Evolutionary conservation across 2,329 filamentous ascomycete genomes (phyloP).

Genomic region (Fusarium nanum): DNA sequence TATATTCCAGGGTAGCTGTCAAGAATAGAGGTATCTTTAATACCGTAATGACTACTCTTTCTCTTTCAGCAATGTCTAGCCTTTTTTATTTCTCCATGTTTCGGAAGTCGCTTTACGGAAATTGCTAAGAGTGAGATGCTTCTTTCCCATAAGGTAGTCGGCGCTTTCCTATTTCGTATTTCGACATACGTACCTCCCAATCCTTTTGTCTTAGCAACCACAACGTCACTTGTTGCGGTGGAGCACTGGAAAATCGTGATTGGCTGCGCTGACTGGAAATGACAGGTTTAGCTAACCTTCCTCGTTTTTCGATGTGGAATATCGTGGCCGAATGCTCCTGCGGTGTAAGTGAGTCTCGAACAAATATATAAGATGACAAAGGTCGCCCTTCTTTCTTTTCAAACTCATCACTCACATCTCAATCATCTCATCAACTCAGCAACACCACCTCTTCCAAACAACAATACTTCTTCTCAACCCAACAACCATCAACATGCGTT

Average conservation of each 20-base stretch:
- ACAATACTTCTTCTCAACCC: background rate
- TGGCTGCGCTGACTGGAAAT: background rate
- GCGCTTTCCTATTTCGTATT: background rate
- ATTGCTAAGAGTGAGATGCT: background rate
- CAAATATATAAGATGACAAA: background rate
- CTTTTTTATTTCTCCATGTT: background rate
- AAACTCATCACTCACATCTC: background rate
- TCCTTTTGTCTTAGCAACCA: background rate
- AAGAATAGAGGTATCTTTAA: too few species aligned
- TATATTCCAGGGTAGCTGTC: background rate
- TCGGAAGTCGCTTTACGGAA: background rate
- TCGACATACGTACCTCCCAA: too few species aligned
- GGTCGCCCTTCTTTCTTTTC: background rate
- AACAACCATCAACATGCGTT: conserved; percentile 13
- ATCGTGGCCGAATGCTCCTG: background rate
- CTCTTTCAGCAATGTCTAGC: too few species aligned
- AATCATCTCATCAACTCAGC: background rate
- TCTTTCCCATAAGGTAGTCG: background rate
- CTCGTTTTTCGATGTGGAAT: background rate
- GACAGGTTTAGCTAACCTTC: too few species aligned
- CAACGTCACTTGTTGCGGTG: too few species aligned
- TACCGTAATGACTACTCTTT: too few species aligned
- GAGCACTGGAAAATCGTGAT: background rate
- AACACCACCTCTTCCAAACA: background rate
- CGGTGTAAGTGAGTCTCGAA: background rate